Percentiles rank a stretch among this genome's conserved stretches.
Conservation (phyloP, 768 basidiomycete species). For the Mycena metata region DNA sequence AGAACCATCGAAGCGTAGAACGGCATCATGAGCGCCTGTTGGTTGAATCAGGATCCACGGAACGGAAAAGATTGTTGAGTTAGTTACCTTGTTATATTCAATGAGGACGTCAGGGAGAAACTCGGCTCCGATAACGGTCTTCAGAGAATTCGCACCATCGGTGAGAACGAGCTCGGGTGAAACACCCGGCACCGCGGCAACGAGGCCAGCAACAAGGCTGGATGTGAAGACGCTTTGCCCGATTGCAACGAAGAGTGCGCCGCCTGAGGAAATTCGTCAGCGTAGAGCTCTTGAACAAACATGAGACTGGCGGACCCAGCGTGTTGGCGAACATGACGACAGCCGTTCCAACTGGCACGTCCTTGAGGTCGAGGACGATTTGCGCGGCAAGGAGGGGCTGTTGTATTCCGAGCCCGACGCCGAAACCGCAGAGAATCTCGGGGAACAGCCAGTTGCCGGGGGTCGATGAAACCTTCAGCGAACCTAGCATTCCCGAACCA, state of each 20-base stretch:
- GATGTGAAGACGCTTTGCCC: constrained; percentile 37
- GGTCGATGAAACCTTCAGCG: constrained; percentile 42
- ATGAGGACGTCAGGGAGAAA: neutral
- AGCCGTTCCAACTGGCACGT: constrained; percentile 36
- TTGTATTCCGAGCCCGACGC: constrained; percentile 46
- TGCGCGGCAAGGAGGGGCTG: constrained; percentile 41
- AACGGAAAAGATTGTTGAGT: neutral
- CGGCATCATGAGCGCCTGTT: constrained; percentile 20
- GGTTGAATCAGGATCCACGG: neutral
- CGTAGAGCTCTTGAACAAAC: constrained; percentile 5
- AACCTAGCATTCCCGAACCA: constrained; percentile 53
- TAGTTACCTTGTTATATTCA: constrained; percentile 19
- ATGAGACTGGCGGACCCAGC: constrained; percentile 33
- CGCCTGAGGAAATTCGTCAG: constrained; percentile 45
- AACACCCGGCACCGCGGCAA: constrained; percentile 22
- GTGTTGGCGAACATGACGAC: constrained; percentile 42
- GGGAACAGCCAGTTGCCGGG: constrained; percentile 36
- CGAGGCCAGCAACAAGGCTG: constrained; percentile 12
- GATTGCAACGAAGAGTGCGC: constrained; percentile 37
- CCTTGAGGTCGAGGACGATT: constrained; percentile 33
- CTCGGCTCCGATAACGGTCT: constrained; percentile 18
- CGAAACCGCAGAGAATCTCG: constrained; percentile 46
- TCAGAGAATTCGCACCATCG: constrained; percentile 21
- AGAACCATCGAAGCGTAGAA: constrained; percentile 27
- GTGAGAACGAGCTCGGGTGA: constrained; percentile 25